Percentiles rank a stretch among this genome's conserved stretches.
These are phyloP conservation scores for Irpex sp. DNA, from an alignment of 1,284 basidiomycete genomes.

Conservation along the genomic window DNA sequence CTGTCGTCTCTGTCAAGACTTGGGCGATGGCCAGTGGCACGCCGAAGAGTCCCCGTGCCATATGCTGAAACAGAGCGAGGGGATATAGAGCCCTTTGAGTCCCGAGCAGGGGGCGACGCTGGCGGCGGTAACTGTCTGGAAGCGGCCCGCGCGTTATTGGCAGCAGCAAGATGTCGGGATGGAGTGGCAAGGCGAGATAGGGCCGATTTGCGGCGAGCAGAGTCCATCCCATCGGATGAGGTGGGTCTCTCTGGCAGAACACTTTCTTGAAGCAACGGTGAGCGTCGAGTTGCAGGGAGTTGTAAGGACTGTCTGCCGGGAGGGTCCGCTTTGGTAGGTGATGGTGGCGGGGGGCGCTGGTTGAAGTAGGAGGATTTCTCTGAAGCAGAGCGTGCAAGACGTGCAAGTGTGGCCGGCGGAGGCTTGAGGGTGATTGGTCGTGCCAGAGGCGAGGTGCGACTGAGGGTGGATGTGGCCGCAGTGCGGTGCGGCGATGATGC, in stretches of 20 bases:
- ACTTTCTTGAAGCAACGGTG: conserved; percentile 2
- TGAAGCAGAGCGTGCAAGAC: conserved; percentile 32
- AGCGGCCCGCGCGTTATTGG: conserved; percentile 15
- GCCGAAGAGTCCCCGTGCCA: conserved; percentile 25
- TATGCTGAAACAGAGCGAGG: conserved; percentile 27
- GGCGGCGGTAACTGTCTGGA: conserved; percentile 17
- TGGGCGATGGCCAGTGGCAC: conserved; percentile 26
- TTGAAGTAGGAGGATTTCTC: conserved; percentile 18
- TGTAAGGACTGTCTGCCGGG: conserved; percentile 6
- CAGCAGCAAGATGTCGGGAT: conserved; percentile 17
- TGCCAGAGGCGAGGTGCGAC: conserved; percentile 11
- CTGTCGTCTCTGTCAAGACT: conserved; percentile 31
- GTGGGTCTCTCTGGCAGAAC: conserved; percentile 4
- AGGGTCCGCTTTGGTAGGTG: conserved; percentile 16
- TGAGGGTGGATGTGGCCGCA: conserved; percentile 5
- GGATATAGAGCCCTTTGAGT: conserved; percentile 28
- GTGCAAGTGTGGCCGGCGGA: conserved; percentile 26
- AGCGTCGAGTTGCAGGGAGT: background rate
- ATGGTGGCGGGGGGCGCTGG: conserved; percentile 15
- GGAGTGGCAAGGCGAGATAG: conserved; percentile 27
- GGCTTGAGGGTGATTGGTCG: conserved; percentile 12
- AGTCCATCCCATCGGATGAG: conserved; percentile 10
- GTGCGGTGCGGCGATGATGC: conserved; percentile 6
- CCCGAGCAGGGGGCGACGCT: conserved; percentile 20
- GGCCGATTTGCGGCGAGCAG: conserved; percentile 13